Conservation (phyloP, 192 early-diverging fungal species). For the Umbelopsis vinacea region DNA sequence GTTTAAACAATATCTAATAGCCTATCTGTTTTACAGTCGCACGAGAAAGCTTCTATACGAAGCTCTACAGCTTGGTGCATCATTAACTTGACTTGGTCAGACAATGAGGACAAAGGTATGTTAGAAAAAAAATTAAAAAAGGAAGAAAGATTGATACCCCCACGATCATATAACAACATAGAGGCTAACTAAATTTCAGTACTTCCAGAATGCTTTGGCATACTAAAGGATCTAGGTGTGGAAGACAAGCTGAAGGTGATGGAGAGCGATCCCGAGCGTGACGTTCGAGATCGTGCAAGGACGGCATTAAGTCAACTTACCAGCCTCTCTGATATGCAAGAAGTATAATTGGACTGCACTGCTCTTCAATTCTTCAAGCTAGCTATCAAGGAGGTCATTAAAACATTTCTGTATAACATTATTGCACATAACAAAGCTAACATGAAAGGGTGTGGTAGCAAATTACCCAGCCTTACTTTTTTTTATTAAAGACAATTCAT, state of each 20-base stretch:
- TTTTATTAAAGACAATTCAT: neutral
- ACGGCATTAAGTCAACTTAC: constrained; percentile 65
- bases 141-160: neutral
- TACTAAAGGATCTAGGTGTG: constrained; percentile 60
- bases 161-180: neutral
- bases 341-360: neutral
- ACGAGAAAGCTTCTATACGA: constrained; percentile 61
- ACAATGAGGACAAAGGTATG: constrained; percentile 49
- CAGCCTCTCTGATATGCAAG: constrained; percentile 18
- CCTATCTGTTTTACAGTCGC: constrained; percentile 40
- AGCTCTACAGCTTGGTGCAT: constrained; percentile 72
- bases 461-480: neutral
- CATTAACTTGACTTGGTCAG: constrained; percentile 76
- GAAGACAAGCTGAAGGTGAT: constrained; percentile 59
- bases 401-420: constrained; percentile 2
- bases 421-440: constrained; percentile 2
- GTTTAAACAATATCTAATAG: neutral
- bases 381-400: neutral
- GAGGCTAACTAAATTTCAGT: constrained; percentile 21
- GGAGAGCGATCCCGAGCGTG: constrained; percentile 60
- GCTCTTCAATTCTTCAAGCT: neutral
- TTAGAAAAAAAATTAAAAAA: neutral
- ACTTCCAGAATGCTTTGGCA: constrained; percentile 49
- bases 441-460: neutral
- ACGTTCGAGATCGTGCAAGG: constrained; percentile 75